A percentile compares a stretch with the other conserved stretches of the same genome.
These are phyloP conservation scores for Cydonia oblonga DNA, from an alignment of 331 rosid genomes.

Conservation along the genomic window DNA sequence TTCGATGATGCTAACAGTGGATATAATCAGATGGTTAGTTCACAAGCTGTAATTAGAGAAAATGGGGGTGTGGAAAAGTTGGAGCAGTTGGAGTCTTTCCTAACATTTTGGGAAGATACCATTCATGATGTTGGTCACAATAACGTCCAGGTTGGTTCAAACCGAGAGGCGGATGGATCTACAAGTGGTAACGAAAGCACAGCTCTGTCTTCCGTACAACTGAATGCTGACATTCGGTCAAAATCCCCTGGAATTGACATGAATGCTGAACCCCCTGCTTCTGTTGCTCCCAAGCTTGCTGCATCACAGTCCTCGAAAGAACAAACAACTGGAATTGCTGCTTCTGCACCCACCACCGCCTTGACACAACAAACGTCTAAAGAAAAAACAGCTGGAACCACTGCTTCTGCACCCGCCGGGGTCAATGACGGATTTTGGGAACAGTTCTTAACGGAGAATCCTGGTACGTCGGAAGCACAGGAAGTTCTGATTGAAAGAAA, in stretches of 20 bases:
- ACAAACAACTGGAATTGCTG: constrained; percentile 20
- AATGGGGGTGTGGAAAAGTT: constrained; percentile 29
- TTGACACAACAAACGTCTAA: constrained; percentile 24
- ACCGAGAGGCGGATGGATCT: constrained; percentile 31
- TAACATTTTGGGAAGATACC: constrained; percentile 52
- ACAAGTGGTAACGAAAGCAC: constrained; percentile 36
- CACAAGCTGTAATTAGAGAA: constrained; percentile 19
- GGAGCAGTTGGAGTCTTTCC: constrained; percentile 46
- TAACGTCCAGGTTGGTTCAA: constrained; percentile 1
- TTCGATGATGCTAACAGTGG: constrained; percentile 29
- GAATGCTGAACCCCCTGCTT: constrained; percentile 50
- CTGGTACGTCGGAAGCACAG: constrained; percentile 61
- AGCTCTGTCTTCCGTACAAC: constrained; percentile 33
- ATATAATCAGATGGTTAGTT: constrained; percentile 32
- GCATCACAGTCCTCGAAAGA: constrained; percentile 28
- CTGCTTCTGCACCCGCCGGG: constrained; percentile 28
- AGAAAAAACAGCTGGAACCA: constrained; percentile 23
- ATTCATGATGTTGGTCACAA: constrained; percentile 24
- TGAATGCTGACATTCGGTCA: constrained; percentile 26
- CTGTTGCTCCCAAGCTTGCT: constrained; percentile 24
- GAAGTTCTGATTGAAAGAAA: constrained; percentile 45
- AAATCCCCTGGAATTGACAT: constrained; percentile 49
- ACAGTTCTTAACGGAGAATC: constrained; percentile 81
- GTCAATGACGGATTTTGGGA: constrained; percentile 84
- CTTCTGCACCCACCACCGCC: constrained; percentile 9